Evolutionary conservation across 78 protist species (phyloP).

Genomic region (Guillardia theta): DNA sequence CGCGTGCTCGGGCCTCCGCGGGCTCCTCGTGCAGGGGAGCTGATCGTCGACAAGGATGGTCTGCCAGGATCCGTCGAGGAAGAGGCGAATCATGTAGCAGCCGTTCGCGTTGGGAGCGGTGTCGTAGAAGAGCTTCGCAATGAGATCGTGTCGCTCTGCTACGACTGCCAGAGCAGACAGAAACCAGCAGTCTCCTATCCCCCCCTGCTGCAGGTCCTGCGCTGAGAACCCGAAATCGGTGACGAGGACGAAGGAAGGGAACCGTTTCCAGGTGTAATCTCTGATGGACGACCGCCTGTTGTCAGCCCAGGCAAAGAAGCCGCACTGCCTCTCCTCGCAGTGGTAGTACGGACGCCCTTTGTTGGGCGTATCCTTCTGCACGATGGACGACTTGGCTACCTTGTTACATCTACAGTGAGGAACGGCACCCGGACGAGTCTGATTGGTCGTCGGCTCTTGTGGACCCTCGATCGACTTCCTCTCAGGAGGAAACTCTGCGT

Average conservation of each 20-base stretch:
- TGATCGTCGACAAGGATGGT: neutral
- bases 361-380: slow-evolving; percentile 8
- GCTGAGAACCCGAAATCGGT: slow-evolving; percentile 41
- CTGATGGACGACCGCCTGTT: neutral
- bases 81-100: neutral
- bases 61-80: slow-evolving; percentile 31
- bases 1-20: slow-evolving; percentile 17
- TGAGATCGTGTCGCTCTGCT: slow-evolving; percentile 45
- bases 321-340: neutral
- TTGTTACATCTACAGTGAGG: neutral
- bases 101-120: slow-evolving; percentile 22
- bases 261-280: neutral
- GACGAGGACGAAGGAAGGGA: neutral
- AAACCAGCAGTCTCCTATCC: slow-evolving; percentile 55
- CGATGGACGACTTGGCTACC: neutral
- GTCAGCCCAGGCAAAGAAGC: slow-evolving; percentile 45
- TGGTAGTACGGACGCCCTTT: slow-evolving; percentile 23
- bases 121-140: slow-evolving; percentile 9
- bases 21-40: neutral
- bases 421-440: neutral
- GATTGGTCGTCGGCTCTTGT: neutral
- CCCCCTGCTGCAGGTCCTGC: slow-evolving; percentile 38
- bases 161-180: slow-evolving; percentile 15
- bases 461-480: neutral
- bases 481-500: neutral